Base-by-base conservation (phyloP, 495 filamentous ascomycete genomes). In the Entonaema liquescens region DNA sequence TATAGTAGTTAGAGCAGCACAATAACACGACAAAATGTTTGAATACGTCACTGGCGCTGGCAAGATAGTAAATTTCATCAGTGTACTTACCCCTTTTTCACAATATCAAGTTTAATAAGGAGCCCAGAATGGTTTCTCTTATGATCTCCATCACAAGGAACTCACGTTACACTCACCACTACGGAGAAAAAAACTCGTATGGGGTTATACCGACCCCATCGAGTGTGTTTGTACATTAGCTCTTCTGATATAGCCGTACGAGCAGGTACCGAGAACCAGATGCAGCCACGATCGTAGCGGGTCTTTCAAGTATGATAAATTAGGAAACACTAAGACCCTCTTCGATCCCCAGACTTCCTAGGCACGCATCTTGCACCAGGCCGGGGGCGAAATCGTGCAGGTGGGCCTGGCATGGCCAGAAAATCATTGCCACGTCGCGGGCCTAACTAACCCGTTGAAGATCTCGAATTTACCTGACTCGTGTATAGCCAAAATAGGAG, bases 341-440 rank as follows among this genome's bases (percentile, higher is more conserved):
- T 53, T 65, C 62, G 59, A 63, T 70, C 66, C 66, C 71, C 62
- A 67, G 59, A 66, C 36, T 74, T 70, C 67, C 57, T 67, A 31
- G 42, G 63, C 62, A 74, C 57, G 56, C 61, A 73, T 70, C 61
- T 66, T 62, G 59, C 61, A 62, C 6, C 67, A 70, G 70, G 62
- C 62, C 59, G 63, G 71, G 71, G 71, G 67, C 67, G 62, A 74
- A 70, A 67, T 74, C 62, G 67, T 70, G 67, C 71, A 70, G 62
- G 71, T 74, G 71, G 71, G 71, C 71, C 71, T 67, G 31, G 55
- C 54, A 35, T 47, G 67, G 67, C 71, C 71, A 74, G 44, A 70
- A 74, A 63, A 36, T 29, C 62, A 55, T 62, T 74, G 71, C 71
- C 71, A 74, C 71, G 71, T 74, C 67, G 71, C 71, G 53, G 59